Percentiles rank a stretch among this genome's conserved stretches.
Evolutionary conservation across 495 filamentous ascomycete genomes (phyloP).

Genomic region (Sordaria brevicollis): DNA sequence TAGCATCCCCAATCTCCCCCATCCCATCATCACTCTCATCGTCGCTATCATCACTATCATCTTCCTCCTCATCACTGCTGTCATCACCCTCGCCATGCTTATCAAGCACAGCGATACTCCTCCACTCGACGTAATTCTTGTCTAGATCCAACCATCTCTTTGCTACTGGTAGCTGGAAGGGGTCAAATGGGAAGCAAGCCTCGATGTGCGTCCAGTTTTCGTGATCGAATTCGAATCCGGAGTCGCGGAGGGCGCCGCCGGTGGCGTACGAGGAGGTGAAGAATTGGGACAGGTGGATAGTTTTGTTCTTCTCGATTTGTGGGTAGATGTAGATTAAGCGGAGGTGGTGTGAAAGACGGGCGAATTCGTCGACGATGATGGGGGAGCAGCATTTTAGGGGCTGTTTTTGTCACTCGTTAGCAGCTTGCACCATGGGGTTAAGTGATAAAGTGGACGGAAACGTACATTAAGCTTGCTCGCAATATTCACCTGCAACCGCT

Average conservation of each 20-base stretch:
- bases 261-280: conserved; percentile 32
- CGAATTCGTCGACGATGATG: conserved; percentile 81
- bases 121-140: conserved; percentile 78
- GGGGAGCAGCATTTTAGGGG: conserved; percentile 95
- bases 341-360: conserved; percentile 71
- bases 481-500: conserved; percentile 61
- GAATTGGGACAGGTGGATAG: conserved; percentile 56
- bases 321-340: conserved; percentile 59
- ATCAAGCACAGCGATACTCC: conserved; percentile 59
- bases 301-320: conserved; percentile 85
- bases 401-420: not conserved
- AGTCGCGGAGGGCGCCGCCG: conserved; percentile 50
- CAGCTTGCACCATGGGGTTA: not conserved
- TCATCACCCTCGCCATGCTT: conserved; percentile 31
- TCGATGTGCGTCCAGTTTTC: conserved; percentile 72
- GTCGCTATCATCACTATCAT: conserved; percentile 25
- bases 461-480: conserved; percentile 67
- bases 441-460: not conserved
- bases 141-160: conserved; percentile 65
- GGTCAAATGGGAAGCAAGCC: conserved; percentile 95
- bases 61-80: conserved; percentile 37
- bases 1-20: conserved; percentile 19
- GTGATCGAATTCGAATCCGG: conserved; percentile 48
- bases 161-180: conserved; percentile 77
- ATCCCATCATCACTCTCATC: conserved; percentile 38